Base-by-base conservation (phyloP, 2,329 filamentous ascomycete genomes). In the Bipolaris zeicola region DNA sequence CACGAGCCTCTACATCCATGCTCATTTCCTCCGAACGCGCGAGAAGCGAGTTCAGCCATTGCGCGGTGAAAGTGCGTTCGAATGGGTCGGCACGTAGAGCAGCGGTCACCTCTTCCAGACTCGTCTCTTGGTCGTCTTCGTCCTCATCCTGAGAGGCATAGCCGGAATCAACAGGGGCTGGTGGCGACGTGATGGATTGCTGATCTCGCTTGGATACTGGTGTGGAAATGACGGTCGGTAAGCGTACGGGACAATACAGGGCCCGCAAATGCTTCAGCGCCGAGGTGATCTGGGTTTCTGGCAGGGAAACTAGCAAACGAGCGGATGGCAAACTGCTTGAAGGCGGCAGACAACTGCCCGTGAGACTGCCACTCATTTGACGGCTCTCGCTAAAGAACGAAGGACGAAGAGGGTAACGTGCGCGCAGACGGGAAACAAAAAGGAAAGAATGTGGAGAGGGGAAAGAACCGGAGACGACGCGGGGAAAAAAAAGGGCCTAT, bases 1-100 rank as follows among this genome's bases (percentile, higher is more conserved):
- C 57, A 3, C 60, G 54, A 7, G 56, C 57, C 6, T 70, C 68
- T n/a, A 74, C 71, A 5, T 55, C 47, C 20, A 73, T 57, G 0
- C 54, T 46, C 37, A 74, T 62, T 45, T 73, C 68, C 48, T 72
- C 71, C 14, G 62, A 65, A 16, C 68, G 63, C 3, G 66, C 62
- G 6, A 76, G 67, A 34, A 76, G 51, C 8, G 67, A 63, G 0
- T 71, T 76, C 5, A 76, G 68, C 72, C 71, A 76, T 62, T 71
- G 62, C 11, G 68, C 63, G 14, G 66, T 62, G 43, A 71, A 70
- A 20, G 65, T 65, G 28, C 70, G 65, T 52, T 75, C 73, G 43
- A 72, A 76, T 1, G 55, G 63, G 43, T 76, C 72, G 1, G 69
- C 68, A 26, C 73, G 71, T 2, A 76, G 61, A 8, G 66, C 61